phyloP scores from a whole-genome alignment of 805 yeast genomes.

The Lipomyces chichibuensis region DNA sequence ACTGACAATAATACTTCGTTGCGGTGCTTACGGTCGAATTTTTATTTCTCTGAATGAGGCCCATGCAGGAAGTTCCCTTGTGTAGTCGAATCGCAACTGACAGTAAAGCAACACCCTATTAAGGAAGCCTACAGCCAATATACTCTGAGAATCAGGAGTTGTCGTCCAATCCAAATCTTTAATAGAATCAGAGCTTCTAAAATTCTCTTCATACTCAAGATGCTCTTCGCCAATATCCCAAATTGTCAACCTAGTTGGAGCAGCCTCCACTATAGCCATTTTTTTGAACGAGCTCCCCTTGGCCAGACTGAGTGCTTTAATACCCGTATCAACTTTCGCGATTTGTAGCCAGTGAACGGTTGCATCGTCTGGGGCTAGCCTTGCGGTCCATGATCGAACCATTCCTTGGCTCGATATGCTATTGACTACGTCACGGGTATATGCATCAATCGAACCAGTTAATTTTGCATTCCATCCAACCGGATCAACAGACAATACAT shows the following conservation, averaged over 20 bases:
- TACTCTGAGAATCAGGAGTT: constrained; percentile 64
- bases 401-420: constrained; percentile 58
- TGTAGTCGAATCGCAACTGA: constrained; percentile 85
- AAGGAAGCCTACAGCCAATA: constrained; percentile 78
- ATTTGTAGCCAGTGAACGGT: constrained; percentile 59
- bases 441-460: constrained; percentile 44
- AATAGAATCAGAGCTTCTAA: constrained; percentile 48
- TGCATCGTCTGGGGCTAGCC: constrained; percentile 35
- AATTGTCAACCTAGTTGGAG: constrained; percentile 58
- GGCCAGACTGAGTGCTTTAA: constrained; percentile 55
- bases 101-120: constrained; percentile 68
- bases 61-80: constrained; percentile 77
- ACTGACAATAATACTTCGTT: not conserved
- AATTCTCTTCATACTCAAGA: constrained; percentile 50
- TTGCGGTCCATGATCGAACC: constrained; percentile 54
- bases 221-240: constrained; percentile 78
- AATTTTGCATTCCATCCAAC: constrained; percentile 55
- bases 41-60: constrained; percentile 73
- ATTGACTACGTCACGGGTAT: constrained; percentile 56
- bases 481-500: constrained; percentile 57
- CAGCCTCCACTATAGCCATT: constrained; percentile 68
- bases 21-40: constrained; percentile 54
- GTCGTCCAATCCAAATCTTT: constrained; percentile 88
- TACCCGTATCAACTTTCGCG: constrained; percentile 58
- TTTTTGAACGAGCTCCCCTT: constrained; percentile 78